phyloP scores from a whole-genome alignment of 2,329 filamentous ascomycete genomes.

The Coleophoma cylindrospora region DNA sequence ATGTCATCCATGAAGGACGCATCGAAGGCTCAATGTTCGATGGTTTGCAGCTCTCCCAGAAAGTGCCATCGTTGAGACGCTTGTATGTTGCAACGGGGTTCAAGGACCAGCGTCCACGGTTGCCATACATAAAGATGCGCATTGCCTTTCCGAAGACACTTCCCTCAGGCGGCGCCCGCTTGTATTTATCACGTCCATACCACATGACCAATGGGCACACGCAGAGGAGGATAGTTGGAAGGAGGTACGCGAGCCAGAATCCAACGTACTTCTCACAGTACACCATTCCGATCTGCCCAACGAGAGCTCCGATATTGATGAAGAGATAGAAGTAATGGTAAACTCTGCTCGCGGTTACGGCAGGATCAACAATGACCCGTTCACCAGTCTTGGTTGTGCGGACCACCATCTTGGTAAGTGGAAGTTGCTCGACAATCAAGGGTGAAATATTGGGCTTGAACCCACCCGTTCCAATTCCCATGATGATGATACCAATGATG shows the following conservation, averaged over 20 bases:
- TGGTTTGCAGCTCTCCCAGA: conserved; percentile 68
- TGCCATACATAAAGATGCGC: conserved; percentile 52
- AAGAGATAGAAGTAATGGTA: conserved; percentile 69
- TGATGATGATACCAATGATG: conserved; percentile 56
- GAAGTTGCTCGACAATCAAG: conserved; percentile 57
- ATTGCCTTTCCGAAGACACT: conserved; percentile 67
- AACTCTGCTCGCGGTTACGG: conserved; percentile 52
- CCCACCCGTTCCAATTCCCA: conserved; percentile 63
- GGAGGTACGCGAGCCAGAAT: conserved; percentile 67
- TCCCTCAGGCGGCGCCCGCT: conserved; percentile 60
- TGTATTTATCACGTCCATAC: conserved; percentile 55
- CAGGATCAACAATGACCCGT: conserved; percentile 55
- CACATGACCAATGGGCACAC: conserved; percentile 56
- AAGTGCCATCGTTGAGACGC: conserved; percentile 43
- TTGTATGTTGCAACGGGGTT: conserved; percentile 55
- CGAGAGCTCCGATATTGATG: conserved; percentile 59
- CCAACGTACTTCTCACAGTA: conserved; percentile 74
- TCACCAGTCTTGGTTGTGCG: conserved; percentile 45
- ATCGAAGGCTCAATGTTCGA: conserved; percentile 48
- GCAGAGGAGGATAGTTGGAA: conserved; percentile 63
- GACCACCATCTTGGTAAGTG: conserved; percentile 44
- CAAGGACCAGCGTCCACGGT: conserved; percentile 58
- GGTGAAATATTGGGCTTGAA: conserved; percentile 70
- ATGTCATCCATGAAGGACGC: conserved; percentile 71
- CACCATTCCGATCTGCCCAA: conserved; percentile 61